Evolutionary conservation across 345 rosid genomes (phyloP).

Genomic region (Syzygium oleosum): DNA sequence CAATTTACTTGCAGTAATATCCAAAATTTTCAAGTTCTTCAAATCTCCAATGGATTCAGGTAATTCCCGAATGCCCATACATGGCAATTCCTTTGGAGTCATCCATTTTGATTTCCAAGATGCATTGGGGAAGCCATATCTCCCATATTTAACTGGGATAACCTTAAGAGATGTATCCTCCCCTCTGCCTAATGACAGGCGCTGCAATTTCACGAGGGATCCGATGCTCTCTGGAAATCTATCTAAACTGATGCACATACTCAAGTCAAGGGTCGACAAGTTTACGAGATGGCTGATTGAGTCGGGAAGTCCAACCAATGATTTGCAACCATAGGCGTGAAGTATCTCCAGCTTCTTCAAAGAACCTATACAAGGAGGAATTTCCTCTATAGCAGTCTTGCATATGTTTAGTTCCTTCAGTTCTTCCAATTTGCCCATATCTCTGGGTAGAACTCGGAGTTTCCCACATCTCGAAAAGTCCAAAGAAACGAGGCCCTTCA

Average conservation of each 20-base stretch:
- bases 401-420: not conserved
- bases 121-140: no score
- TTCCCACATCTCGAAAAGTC: not conserved
- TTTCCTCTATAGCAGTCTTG: not conserved
- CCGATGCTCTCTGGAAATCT: not conserved
- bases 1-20: not conserved
- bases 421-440: not conserved
- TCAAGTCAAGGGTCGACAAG: not conserved
- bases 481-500: not conserved
- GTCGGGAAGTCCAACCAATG: not conserved
- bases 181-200: accelerated
- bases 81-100: no score
- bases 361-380: not conserved
- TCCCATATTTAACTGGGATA: no score
- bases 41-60: not conserved
- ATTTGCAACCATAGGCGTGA: accelerated
- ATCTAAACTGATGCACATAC: not conserved
- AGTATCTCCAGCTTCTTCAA: not conserved
- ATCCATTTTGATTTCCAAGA: no score
- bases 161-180: no score
- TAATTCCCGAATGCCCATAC: accelerated
- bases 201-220: not conserved
- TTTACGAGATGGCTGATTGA: not conserved
- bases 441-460: not conserved
- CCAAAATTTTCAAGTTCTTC: not conserved